phyloP scores from a whole-genome alignment of 805 yeast species.

The Ogataea wickerhamii region DNA sequence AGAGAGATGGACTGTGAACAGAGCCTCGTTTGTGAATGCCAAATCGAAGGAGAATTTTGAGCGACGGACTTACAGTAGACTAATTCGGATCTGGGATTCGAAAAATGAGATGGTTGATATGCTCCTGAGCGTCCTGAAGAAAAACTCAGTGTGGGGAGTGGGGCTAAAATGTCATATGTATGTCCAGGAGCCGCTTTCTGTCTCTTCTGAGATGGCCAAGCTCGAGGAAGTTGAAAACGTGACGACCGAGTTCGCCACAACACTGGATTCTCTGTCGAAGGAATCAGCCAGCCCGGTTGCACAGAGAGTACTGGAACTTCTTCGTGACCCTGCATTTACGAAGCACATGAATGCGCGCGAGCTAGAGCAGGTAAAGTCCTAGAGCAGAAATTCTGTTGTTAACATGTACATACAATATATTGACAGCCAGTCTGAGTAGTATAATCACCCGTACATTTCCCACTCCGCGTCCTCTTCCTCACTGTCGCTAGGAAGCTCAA shows the following conservation, averaged over 20 bases:
- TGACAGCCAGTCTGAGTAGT: not conserved
- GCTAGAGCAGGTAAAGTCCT: slow-evolving; percentile 17
- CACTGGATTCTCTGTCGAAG: slow-evolving; percentile 23
- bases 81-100: slow-evolving; percentile 76
- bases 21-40: slow-evolving; percentile 91
- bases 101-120: slow-evolving; percentile 80
- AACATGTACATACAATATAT: slow-evolving; percentile 12
- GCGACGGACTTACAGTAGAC: slow-evolving; percentile 76
- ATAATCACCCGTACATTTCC: slow-evolving; percentile 70
- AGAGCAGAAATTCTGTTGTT: slow-evolving; percentile 2
- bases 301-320: slow-evolving; percentile 64
- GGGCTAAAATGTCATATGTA: slow-evolving; percentile 74
- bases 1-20: slow-evolving; percentile 90
- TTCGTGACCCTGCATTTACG: slow-evolving; percentile 68
- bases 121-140: slow-evolving; percentile 72
- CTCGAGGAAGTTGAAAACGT: slow-evolving; percentile 20
- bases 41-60: slow-evolving; percentile 92
- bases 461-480: slow-evolving; percentile 69
- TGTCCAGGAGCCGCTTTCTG: slow-evolving; percentile 47
- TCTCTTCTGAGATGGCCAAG: slow-evolving; percentile 38
- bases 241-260: slow-evolving; percentile 20
- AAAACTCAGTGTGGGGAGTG: slow-evolving; percentile 77
- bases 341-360: slow-evolving; percentile 39
- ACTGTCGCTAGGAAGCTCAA: slow-evolving; percentile 36
- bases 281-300: slow-evolving; percentile 44